phyloP scores from a whole-genome alignment of 2,329 filamentous ascomycete genomes.

The Alternaria longipes region DNA sequence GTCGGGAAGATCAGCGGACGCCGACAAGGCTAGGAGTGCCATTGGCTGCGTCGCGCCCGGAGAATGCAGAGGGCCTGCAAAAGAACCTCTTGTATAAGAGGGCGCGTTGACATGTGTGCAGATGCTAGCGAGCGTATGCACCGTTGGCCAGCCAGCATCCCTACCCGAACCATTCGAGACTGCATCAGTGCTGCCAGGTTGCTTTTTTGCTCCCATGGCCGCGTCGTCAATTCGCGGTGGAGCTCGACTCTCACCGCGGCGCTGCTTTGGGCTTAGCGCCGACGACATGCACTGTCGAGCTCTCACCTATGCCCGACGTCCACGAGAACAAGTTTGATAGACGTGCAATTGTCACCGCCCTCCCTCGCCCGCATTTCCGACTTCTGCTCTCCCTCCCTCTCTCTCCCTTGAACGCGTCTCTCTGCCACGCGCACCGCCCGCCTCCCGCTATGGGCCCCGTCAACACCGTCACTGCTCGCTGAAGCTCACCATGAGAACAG shows the following conservation, averaged over 20 bases:
- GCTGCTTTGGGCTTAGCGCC: slow-evolving; percentile 23
- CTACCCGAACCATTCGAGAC: not conserved
- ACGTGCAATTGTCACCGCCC: slow-evolving; percentile 5
- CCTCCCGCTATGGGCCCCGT: slow-evolving; percentile 44
- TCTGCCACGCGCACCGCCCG: not conserved
- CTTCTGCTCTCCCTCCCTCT: not conserved
- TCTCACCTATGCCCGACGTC: not conserved
- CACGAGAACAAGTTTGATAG: not conserved
- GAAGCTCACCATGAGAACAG: slow-evolving; percentile 44
- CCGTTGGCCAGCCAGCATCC: slow-evolving; percentile 6
- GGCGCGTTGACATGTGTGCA: not conserved
- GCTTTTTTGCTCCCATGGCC: not conserved
- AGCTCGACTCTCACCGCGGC: slow-evolving; percentile 26
- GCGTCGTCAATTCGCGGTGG: not conserved
- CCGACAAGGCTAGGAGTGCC: slow-evolving; percentile 11
- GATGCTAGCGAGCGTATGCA: not conserved
- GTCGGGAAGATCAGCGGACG: slow-evolving; percentile 23
- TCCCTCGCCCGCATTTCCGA: not conserved
- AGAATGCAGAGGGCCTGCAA: slow-evolving; percentile 14
- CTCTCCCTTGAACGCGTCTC: slow-evolving; percentile 13
- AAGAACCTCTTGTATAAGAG: not conserved
- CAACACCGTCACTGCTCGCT: slow-evolving; percentile 32
- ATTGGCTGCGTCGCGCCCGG: slow-evolving; percentile 27
- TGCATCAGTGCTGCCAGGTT: not conserved
- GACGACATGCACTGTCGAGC: slow-evolving; percentile 6